phyloP scores from a whole-genome alignment of 345 rosid species.

The Pistacia vera region DNA sequence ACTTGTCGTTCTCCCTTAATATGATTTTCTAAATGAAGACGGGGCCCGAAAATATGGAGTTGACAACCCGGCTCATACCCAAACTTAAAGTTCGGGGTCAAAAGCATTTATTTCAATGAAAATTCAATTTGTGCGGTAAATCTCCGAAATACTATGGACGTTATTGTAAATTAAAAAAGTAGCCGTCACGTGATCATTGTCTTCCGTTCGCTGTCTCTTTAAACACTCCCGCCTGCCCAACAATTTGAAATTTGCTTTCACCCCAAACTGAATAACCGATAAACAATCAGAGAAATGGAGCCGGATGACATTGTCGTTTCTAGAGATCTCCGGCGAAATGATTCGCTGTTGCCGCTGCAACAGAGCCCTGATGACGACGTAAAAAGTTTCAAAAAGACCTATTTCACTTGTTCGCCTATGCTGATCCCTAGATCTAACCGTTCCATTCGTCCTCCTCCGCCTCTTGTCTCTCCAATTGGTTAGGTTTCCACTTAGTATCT shows the following conservation, averaged over 20 bases:
- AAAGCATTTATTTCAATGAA: neutral
- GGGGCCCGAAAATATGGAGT: too few relatives aligned
- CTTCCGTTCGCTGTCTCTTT: neutral
- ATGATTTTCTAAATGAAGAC: too few relatives aligned
- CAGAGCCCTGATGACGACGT: conserved; percentile 30
- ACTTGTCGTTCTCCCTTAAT: too few relatives aligned
- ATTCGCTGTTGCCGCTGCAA: conserved; percentile 46
- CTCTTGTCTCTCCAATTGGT: conserved; percentile 38
- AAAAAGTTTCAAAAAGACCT: conserved; percentile 25
- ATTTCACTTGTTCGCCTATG: conserved; percentile 71
- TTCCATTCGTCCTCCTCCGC: conserved; percentile 20
- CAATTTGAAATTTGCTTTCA: conserved; percentile 21
- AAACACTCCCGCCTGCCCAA: conserved; percentile 35
- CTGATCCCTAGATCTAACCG: conserved; percentile 48
- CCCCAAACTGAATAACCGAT: neutral
- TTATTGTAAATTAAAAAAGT: neutral
- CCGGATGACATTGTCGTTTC: conserved; percentile 47
- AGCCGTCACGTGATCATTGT: conserved; percentile 15
- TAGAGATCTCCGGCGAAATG: conserved; percentile 72
- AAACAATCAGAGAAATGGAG: conserved; percentile 46
- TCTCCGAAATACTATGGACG: neutral
- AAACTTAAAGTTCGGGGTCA: neutral
- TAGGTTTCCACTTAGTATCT: conserved; percentile 18
- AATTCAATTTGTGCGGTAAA: neutral
- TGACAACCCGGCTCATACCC: neutral